Evolutionary conservation across 2,329 filamentous ascomycete species (phyloP).

Genomic region (Colletotrichum tanaceti): DNA sequence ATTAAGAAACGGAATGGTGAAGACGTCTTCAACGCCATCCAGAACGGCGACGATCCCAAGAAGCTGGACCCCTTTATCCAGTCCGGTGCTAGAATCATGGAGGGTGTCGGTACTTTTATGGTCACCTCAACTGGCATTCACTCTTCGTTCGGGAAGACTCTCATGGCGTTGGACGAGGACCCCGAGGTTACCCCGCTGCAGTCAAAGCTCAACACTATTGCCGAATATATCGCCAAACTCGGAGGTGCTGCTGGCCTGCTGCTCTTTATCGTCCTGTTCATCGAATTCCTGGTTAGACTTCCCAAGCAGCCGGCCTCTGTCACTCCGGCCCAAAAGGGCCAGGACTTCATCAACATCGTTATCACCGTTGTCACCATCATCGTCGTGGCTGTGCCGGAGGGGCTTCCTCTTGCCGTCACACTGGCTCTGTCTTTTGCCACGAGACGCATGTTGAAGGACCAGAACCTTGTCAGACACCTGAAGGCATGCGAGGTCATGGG

Average conservation of each 20-base stretch:
- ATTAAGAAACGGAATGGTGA: slow-evolving; percentile 75
- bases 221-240: slow-evolving; percentile 81
- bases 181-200: slow-evolving; percentile 82
- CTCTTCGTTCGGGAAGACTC: slow-evolving; percentile 80
- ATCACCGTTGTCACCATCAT: slow-evolving; percentile 84
- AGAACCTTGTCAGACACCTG: slow-evolving; percentile 80
- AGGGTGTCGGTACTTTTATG: slow-evolving; percentile 80
- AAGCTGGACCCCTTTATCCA: slow-evolving; percentile 88
- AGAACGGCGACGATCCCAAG: slow-evolving; percentile 72
- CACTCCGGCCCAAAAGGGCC: slow-evolving; percentile 78
- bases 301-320: slow-evolving; percentile 58
- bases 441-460: slow-evolving; percentile 80
- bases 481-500: slow-evolving; percentile 86
- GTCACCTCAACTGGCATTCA: slow-evolving; percentile 79
- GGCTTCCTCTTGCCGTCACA: slow-evolving; percentile 81
- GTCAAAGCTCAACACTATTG: slow-evolving; percentile 79
- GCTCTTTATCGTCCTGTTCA: slow-evolving; percentile 86
- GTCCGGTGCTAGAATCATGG: slow-evolving; percentile 82
- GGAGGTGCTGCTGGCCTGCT: slow-evolving; percentile 81
- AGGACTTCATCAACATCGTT: slow-evolving; percentile 80
- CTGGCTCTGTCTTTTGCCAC: slow-evolving; percentile 82
- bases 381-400: slow-evolving; percentile 83
- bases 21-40: slow-evolving; percentile 76
- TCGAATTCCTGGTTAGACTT: slow-evolving; percentile 82
- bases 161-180: slow-evolving; percentile 79